Percentiles rank a stretch among this genome's conserved stretches.
Conservation (phyloP, 257 asterid species). For the Solanum neorickii region DNA sequence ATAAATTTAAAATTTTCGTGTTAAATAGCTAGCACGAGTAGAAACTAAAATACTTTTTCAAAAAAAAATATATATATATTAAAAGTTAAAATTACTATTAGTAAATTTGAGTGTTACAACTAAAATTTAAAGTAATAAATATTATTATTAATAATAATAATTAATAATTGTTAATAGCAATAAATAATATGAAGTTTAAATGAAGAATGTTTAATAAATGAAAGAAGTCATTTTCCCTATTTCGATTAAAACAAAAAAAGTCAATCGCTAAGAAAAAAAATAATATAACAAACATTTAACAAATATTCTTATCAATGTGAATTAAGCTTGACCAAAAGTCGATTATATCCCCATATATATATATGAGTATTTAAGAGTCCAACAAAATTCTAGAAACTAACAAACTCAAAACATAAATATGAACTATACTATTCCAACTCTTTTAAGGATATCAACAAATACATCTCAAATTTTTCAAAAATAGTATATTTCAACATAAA, state of each 20-base stretch:
- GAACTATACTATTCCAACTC: background rate
- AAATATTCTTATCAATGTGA: background rate
- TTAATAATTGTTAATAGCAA: background rate
- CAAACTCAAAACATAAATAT: background rate
- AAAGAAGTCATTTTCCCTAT: too few relatives aligned
- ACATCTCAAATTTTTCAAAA: background rate
- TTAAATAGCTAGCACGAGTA: background rate
- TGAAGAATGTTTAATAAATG: too few relatives aligned
- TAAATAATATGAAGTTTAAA: background rate
- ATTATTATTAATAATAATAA: background rate
- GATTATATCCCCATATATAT: background rate
- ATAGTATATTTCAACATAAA: background rate
- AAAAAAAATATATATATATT: background rate
- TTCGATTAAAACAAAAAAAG: too few relatives aligned
- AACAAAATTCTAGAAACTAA: background rate
- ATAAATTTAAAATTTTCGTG: too few relatives aligned
- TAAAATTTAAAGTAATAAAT: background rate
- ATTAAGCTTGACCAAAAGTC: background rate
- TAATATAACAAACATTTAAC: too few relatives aligned
- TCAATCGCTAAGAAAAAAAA: background rate
- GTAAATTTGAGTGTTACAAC: background rate
- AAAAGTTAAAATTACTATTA: background rate
- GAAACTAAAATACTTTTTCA: background rate
- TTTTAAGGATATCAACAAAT: fast-evolving
- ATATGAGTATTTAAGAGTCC: background rate